phyloP scores from a whole-genome alignment of 2,329 filamentous ascomycete species.

The Penicillium sp. region DNA sequence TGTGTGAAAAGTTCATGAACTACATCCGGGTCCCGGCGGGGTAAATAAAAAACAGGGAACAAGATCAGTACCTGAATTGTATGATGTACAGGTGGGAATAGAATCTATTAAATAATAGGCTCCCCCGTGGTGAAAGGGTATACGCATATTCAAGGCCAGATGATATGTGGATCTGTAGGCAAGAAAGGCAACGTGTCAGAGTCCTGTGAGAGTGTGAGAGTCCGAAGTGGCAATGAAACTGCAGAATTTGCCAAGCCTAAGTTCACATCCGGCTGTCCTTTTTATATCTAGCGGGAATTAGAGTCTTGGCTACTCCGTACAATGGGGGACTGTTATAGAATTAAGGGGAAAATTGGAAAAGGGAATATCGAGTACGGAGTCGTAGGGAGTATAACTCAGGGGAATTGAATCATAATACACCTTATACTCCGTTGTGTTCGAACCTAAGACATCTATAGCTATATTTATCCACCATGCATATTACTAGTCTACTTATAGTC shows the following conservation, averaged over 20 bases:
- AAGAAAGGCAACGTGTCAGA: background rate
- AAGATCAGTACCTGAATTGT: background rate
- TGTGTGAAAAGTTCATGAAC: background rate
- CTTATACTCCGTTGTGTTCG: background rate
- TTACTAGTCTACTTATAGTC: conserved; percentile 7
- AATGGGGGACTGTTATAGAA: background rate
- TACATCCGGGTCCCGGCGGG: background rate
- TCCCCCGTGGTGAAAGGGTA: background rate
- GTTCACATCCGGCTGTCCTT: background rate
- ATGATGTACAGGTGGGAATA: no score
- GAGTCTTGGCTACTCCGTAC: background rate
- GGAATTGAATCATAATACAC: background rate
- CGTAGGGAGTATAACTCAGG: background rate
- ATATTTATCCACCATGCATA: background rate
- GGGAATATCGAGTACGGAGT: background rate
- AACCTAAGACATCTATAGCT: background rate
- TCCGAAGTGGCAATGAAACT: background rate
- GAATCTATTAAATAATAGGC: no score
- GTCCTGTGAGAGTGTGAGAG: background rate
- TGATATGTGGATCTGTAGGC: background rate
- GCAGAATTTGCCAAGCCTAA: background rate
- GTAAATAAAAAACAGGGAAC: background rate
- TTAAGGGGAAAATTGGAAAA: background rate
- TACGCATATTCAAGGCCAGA: background rate
- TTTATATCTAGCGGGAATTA: background rate